Conservation (phyloP, 2,329 filamentous ascomycete species). For the Fusarium zealandicum region DNA sequence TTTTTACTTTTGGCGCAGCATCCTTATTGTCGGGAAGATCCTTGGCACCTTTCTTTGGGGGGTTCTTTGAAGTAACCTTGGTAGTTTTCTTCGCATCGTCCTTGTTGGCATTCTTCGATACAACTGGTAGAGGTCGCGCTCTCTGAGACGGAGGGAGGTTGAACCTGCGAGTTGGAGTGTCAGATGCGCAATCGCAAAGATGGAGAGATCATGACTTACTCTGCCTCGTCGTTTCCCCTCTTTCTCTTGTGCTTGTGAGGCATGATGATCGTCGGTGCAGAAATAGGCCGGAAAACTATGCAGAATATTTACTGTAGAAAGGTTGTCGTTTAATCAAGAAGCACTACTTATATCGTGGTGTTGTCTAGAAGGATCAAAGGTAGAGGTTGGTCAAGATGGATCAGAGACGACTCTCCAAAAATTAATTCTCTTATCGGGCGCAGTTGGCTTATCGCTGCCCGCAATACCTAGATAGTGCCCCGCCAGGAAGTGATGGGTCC, state of each 20-base stretch:
- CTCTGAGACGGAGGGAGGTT: conserved; percentile 58
- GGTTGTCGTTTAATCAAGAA: background rate
- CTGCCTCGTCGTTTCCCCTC: conserved; percentile 57
- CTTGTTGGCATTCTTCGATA: conserved; percentile 39
- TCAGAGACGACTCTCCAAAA: conserved; percentile 26
- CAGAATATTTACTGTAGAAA: background rate
- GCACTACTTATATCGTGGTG: background rate
- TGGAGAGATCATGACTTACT: conserved; percentile 20
- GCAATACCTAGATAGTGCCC: no score
- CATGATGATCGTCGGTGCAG: conserved; percentile 57
- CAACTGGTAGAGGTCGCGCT: conserved; percentile 60
- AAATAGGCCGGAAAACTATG: no score
- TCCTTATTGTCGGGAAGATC: conserved; percentile 47
- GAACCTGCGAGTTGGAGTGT: conserved; percentile 48
- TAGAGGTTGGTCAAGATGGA: conserved; percentile 8
- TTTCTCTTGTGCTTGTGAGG: conserved; percentile 85
- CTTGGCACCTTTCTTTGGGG: background rate
- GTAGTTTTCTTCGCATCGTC: conserved; percentile 45
- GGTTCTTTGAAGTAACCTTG: background rate
- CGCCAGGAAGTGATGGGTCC: background rate
- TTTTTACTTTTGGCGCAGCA: conserved; percentile 44
- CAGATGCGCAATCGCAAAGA: conserved; percentile 14
- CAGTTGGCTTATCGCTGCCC: conserved; percentile 17
- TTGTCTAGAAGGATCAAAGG: background rate
- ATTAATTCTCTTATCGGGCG: conserved; percentile 41